Evolutionary conservation across 108 stramenopile genomes (phyloP), one percentile per base, ranked within the genome.

Genomic region (Cyclotella sp.): DNA sequence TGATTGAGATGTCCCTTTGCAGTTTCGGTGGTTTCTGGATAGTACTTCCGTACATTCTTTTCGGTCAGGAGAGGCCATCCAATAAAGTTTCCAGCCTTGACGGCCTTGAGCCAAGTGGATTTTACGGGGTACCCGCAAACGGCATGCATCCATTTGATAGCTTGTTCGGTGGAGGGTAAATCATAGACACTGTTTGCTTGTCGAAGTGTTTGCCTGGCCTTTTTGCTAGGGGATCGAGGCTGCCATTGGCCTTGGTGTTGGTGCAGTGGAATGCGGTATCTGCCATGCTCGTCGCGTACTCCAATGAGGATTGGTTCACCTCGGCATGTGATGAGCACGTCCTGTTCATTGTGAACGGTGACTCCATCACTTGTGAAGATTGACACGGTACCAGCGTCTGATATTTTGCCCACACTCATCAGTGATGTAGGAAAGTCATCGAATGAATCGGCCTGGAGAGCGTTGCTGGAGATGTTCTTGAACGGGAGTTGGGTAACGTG

Each of bases 211-310:
- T 21, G 19, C 21, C 21, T 52, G 51, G 51, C 4, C 18, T 21
- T 18, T 21, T 52, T 52, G 51, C 19, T 52, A 19, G 51, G 51
- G 18, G 51, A 3, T 19, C 51, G 7, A 19, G 57, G 57, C 22
- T 58, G 14, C 57, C 57, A 58, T 28, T 58, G 57, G 57, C 57
- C 57, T 58, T 58, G 16, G 26, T 26, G 24, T 58, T 58, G 57
- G 24, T 21, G 13, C 24, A 58, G 57, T 21, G 19, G 15, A n/a
- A 49, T 49, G 18, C 47, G n/a, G n/a, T 49, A 49, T 16, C 47
- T 16, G 47, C 47, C 47, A 14, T 58, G 57, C 26, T 28, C 28
- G 26, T 58, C 57, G 16, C 57, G 19, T 21, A 58, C 19, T 28
- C 57, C 57, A 26, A 26, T 58, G 13, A 58, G 24, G 26, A 58